Percentiles rank a stretch among this genome's conserved stretches.
These are phyloP conservation scores for Ogataea pignaliae DNA, from an alignment of 805 yeast species.

Conservation along the genomic window DNA sequence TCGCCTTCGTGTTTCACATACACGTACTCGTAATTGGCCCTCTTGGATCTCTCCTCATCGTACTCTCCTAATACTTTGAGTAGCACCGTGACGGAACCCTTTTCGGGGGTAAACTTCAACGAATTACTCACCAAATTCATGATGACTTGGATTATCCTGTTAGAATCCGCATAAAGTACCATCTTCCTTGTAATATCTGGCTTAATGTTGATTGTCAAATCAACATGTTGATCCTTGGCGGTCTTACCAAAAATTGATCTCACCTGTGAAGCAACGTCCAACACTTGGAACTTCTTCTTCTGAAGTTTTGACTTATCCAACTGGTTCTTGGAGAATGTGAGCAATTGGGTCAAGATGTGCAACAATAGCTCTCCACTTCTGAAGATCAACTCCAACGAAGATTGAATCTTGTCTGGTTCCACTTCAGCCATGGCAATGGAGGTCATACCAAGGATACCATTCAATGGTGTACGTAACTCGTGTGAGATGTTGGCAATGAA, in stretches of 20 bases:
- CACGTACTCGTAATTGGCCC: conserved; percentile 40
- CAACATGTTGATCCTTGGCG: conserved; percentile 73
- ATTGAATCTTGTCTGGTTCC: conserved; percentile 62
- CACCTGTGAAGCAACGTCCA: conserved; percentile 81
- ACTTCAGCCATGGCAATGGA: conserved; percentile 88
- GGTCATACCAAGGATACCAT: conserved; percentile 95
- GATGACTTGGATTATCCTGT: conserved; percentile 83
- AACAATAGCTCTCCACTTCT: conserved; percentile 86
- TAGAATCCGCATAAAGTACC: conserved; percentile 81
- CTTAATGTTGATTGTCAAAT: conserved; percentile 52
- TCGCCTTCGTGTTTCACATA: conserved; percentile 29
- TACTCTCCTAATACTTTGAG: conserved; percentile 68
- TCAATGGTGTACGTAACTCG: conserved; percentile 91
- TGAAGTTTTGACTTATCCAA: conserved; percentile 79
- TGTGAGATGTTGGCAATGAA: conserved; percentile 91
- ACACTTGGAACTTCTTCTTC: conserved; percentile 70
- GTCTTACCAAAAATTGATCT: conserved; percentile 79
- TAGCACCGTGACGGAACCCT: conserved; percentile 70
- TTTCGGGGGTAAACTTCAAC: conserved; percentile 86
- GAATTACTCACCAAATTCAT: conserved; percentile 92
- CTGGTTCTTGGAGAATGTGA: conserved; percentile 91
- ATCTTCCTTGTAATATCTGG: conserved; percentile 61
- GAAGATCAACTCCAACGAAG: conserved; percentile 75
- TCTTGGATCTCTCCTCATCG: conserved; percentile 47
- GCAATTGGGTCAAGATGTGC: conserved; percentile 83